Evolutionary conservation across 768 basidiomycete genomes (phyloP), one percentile per base, ranked within the genome.

Genomic region (Leucocoprinus leucothites): DNA sequence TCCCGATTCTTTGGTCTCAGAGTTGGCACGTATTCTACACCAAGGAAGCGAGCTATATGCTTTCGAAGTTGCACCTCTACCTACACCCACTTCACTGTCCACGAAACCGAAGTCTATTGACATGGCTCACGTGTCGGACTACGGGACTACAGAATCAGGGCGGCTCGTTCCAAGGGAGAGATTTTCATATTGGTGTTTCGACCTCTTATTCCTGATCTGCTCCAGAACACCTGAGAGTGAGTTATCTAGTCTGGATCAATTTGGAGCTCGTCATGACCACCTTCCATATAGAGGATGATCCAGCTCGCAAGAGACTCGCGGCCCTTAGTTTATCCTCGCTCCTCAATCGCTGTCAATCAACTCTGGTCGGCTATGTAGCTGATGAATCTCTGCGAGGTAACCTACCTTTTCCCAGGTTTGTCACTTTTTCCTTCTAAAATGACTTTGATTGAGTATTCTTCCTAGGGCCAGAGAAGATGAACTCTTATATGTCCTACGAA

Each of bases 151-250:
- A 2, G 80, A 80, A 36, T 67, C 71, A 9, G 82, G 81, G 0
- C 64, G 71, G 13, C 66, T 82, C 21, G 71, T 87, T 25, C 86
- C 88, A 1, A 74, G 93, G 36, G 94, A 95, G 66, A 78, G 91
- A 7, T 95, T 95, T 65, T 86, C 90, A 6, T 94, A 91, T 71
- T 95, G 93, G 93, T 94, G 90, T 64, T 87, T 95, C 53, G 93
- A 96, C 63, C 71, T 94, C 9, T 66, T 96, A 31, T 94, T 95
- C 68, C 65, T 89, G 59, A 76, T 94, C 26, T 94, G 90, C 62
- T 88, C 89, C 0, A 72, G 85, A 61, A 73, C 75, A 0, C 82
- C 81, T 1, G 77, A 74, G 69, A 87, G 89, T 86, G 56, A 25
- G 73, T 56, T 4, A 44, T n/a, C n/a, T n/a, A 31, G 42, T 44